A percentile compares a stretch with the other conserved stretches of the same genome.
Evolutionary conservation across 441 rosid genomes (phyloP).

Genomic region (Erodium moschatum): DNA sequence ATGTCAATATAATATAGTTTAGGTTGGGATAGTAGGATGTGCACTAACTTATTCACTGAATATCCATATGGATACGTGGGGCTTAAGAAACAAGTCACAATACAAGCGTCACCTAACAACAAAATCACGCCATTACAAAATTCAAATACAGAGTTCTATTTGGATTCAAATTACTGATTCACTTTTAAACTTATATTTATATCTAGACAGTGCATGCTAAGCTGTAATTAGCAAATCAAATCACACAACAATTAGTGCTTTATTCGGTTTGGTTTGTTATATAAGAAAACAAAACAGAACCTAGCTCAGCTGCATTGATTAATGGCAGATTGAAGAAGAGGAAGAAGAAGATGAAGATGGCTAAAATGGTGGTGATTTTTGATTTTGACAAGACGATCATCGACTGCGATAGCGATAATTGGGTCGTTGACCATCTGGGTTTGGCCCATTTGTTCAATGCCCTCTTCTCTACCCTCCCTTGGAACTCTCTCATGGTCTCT

Average conservation of each 20-base stretch:
- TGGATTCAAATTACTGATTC: not conserved
- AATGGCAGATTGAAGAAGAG: not conserved
- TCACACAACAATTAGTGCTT: not conserved
- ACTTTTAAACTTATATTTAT: not conserved
- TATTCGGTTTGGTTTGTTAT: not conserved
- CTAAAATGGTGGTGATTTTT: slow-evolving; percentile 44
- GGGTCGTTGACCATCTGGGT: slow-evolving; percentile 80
- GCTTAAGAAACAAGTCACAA: not conserved
- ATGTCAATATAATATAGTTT: no score
- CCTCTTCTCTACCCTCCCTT: slow-evolving; percentile 57
- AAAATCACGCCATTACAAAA: not conserved
- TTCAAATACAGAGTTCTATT: not conserved
- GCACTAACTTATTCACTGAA: no score
- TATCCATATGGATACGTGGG: not conserved
- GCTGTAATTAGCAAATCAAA: not conserved
- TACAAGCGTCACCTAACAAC: not conserved
- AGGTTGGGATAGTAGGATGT: no score
- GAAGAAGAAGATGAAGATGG: slow-evolving; percentile 21
- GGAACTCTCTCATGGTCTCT: slow-evolving; percentile 78
- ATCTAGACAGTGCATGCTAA: not conserved
- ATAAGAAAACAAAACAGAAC: not conserved
- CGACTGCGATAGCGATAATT: slow-evolving; percentile 66
- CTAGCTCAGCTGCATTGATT: no score
- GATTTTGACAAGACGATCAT: slow-evolving; percentile 82
- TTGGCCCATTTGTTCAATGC: slow-evolving; percentile 53